Evolutionary conservation across 169 alveolate genomes (phyloP), one percentile per base, ranked within the genome.

Genomic region (Plasmodium berghei): DNA sequence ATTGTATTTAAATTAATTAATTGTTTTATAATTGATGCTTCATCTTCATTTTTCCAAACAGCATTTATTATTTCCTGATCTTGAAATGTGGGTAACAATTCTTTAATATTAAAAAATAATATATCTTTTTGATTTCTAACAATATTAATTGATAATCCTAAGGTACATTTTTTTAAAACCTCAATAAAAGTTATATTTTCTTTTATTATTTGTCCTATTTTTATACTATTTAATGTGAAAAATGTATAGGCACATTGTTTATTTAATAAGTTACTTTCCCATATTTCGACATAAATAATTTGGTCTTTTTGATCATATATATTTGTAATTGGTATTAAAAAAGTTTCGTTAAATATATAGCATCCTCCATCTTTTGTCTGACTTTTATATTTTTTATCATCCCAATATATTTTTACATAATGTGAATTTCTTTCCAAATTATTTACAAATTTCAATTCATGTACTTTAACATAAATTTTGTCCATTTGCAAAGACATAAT

Each of bases 351-450:
- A 55, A 63, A 62, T 46, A 56, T 28, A 14, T 75, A 75, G 18
- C 5, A n/a, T 16, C 63, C 63, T 14, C 48, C 74, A 42, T 49
- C 28, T 42, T 49, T 28, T 66, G 26, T 62, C 3, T 55, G n/a
- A 49, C 63, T 75, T 63, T 75, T 75, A 34, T 75, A 63, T 55
- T 75, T 75, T 64, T 63, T 75, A 62, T 75, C 64, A 14, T 63
- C 24, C 88, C 88, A 75, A 14, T 75, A 75, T 52, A 75, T 55
- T 75, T 75, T 75, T 75, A 75, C 26, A 54, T 75, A 75, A 28
- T 48, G 64, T 8, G 55, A n/a, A 16, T 45, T 40, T 9, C 46
- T 5, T 8, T 63, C 88, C 14, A 26, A 52, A 18, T 62, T 66
- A 12, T 75, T 20, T 42, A 75, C 46, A 16, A 26, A 66, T 2